Percentiles rank a stretch among this genome's conserved stretches.
phyloP scores from a whole-genome alignment of 2,329 filamentous ascomycete species.

The Dothistroma pini region DNA sequence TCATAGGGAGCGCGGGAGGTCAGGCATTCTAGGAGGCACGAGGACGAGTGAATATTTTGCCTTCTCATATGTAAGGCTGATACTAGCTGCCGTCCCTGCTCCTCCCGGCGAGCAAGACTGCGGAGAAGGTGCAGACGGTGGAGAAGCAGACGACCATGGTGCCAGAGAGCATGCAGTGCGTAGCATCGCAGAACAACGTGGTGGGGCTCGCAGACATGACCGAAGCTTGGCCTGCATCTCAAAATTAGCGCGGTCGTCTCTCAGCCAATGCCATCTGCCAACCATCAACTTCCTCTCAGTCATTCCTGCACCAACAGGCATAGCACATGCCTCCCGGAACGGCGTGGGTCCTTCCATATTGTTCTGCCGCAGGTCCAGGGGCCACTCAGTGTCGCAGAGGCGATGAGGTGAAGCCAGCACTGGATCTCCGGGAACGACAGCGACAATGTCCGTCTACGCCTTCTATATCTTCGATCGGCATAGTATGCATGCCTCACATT shows the following conservation, averaged over 20 bases:
- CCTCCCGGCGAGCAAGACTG: not conserved
- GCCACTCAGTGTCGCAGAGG: not conserved
- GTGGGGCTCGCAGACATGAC: not conserved
- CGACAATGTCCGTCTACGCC: constrained; percentile 82
- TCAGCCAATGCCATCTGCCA: not conserved
- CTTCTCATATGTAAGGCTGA: not conserved
- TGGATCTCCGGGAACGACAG: constrained; percentile 1
- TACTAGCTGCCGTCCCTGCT: not conserved
- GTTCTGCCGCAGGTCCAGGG: not conserved
- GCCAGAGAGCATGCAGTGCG: not conserved
- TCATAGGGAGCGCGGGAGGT: not conserved
- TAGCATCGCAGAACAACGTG: not conserved
- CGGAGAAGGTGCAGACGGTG: not conserved
- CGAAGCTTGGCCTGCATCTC: constrained; percentile 5
- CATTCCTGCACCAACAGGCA: constrained; percentile 3
- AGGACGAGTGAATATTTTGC: not conserved
- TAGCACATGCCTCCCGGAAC: not conserved
- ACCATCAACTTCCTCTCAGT: not conserved
- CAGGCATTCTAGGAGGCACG: not conserved
- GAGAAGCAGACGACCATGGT: not conserved
- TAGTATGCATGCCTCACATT: constrained; percentile 56
- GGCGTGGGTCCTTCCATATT: not conserved
- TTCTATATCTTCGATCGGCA: constrained; percentile 99
- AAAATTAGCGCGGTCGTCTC: not conserved
- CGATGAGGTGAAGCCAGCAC: not conserved